Evolutionary conservation across 257 asterid genomes (phyloP).

Genomic region (Petunia secreta): DNA sequence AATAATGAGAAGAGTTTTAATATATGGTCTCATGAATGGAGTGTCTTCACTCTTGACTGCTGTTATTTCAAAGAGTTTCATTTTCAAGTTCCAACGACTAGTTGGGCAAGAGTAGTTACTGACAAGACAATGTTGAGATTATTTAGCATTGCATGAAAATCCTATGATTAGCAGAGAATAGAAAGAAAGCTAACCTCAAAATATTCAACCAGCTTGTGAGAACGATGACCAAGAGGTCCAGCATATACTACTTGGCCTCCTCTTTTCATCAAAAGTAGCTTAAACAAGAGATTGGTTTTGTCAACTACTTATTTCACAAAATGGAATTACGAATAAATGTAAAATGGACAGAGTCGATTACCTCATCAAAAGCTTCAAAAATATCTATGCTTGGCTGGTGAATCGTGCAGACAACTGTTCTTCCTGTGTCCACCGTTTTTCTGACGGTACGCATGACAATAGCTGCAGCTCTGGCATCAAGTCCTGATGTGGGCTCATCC

Average conservation of each 20-base stretch:
- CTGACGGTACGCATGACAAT: slow-evolving; percentile 85
- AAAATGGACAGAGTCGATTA: slow-evolving; percentile 26
- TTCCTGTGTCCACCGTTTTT: slow-evolving; percentile 84
- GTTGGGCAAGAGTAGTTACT: background rate
- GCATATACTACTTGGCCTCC: slow-evolving; percentile 83
- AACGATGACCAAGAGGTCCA: slow-evolving; percentile 68
- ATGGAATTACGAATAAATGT: slow-evolving; percentile 1
- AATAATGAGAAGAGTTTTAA: background rate
- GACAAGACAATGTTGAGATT: background rate
- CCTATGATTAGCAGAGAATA: background rate
- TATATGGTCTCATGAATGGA: background rate
- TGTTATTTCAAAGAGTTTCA: background rate
- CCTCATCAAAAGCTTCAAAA: slow-evolving; percentile 94
- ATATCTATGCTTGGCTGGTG: slow-evolving; percentile 92
- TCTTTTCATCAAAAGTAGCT: slow-evolving; percentile 69
- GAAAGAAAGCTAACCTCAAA: slow-evolving; percentile 56
- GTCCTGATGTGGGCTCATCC: slow-evolving; percentile 94
- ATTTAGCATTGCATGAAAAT: background rate
- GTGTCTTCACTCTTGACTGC: background rate
- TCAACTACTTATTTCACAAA: background rate
- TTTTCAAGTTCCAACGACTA: background rate
- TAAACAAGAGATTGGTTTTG: slow-evolving; percentile 25
- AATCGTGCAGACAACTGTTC: slow-evolving; percentile 87
- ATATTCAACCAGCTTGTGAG: slow-evolving; percentile 66
- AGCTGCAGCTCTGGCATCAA: slow-evolving; percentile 94